Percentiles rank a stretch among this genome's conserved stretches.
Conservation (phyloP, 2,329 filamentous ascomycete genomes). For the Byssoonygena ceratinophila region DNA sequence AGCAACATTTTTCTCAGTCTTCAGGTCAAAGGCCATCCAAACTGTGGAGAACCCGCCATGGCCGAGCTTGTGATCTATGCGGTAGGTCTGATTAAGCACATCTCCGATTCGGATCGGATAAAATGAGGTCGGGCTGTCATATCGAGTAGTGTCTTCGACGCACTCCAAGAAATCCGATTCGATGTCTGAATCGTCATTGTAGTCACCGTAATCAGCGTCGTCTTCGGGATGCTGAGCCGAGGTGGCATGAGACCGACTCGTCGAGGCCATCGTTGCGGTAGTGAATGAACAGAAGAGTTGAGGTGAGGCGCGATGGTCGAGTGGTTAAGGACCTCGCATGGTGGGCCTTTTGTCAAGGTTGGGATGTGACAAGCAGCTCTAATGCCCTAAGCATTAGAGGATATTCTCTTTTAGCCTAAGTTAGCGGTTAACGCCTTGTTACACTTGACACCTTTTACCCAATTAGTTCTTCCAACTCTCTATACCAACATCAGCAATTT, state of each 20-base stretch:
- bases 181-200: neutral
- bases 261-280: constrained; percentile 3
- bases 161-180: neutral
- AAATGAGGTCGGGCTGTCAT: constrained; percentile 1
- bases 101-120: constrained; percentile 15
- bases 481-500: too few species aligned
- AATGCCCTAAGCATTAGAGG: too few species aligned
- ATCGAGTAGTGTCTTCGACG: neutral
- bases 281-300: too few species aligned
- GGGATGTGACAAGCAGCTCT: too few species aligned
- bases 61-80: constrained; percentile 15
- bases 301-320: too few species aligned
- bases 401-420: too few species aligned
- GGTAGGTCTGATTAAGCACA: constrained; percentile 12
- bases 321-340: too few species aligned
- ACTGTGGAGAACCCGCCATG: constrained; percentile 10
- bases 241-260: neutral
- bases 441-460: too few species aligned
- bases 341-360: too few species aligned
- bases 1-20: constrained; percentile 12
- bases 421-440: too few species aligned
- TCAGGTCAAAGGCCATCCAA: constrained; percentile 9
- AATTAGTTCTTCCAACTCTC: too few species aligned
- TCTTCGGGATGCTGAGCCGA: neutral
- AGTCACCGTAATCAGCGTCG: neutral